Percentiles rank a stretch among this genome's conserved stretches.
Evolutionary conservation across 441 rosid species (phyloP).

Genomic region (Sinapis alba): DNA sequence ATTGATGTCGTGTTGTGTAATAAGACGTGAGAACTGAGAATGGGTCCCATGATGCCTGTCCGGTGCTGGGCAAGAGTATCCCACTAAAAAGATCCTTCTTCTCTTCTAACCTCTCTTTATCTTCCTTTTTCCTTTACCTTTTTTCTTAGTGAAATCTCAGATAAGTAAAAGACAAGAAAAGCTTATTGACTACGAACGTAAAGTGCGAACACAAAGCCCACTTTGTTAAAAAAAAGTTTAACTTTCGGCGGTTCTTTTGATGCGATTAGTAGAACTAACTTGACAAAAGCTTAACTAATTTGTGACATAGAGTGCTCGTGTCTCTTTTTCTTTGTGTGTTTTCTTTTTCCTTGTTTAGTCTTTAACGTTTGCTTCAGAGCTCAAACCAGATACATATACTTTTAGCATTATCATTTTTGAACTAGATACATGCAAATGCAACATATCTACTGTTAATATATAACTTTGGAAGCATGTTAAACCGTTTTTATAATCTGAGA

Average conservation of each 20-base stretch:
- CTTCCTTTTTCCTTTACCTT: conserved; percentile 2
- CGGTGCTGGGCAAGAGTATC: conserved; percentile 63
- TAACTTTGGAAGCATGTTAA: background rate
- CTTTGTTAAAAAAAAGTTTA: conserved; percentile 40
- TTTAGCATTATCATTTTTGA: background rate
- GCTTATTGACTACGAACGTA: conserved; percentile 17
- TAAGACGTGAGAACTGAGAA: conserved; percentile 40
- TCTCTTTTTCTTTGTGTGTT: background rate
- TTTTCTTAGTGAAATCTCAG: conserved; percentile 25
- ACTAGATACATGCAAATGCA: background rate
- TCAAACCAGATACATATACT: background rate
- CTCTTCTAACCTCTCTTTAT: conserved; percentile 21
- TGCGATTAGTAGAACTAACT: background rate
- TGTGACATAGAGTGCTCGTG: background rate
- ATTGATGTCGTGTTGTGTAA: conserved; percentile 19
- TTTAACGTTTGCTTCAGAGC: background rate
- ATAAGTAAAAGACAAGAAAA: conserved; percentile 3
- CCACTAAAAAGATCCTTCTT: conserved; percentile 44
- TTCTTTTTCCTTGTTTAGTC: background rate
- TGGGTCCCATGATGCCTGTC: conserved; percentile 59
- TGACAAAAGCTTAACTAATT: conserved; percentile 19
- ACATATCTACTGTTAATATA: background rate
- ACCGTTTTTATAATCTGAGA: background rate
- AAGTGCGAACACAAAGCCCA: conserved; percentile 16
- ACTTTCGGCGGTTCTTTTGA: conserved; percentile 27